These are phyloP conservation scores for Aspergillus sclerotiicarbonarius DNA, from an alignment of 495 filamentous ascomycete species.

Conservation along the genomic window DNA sequence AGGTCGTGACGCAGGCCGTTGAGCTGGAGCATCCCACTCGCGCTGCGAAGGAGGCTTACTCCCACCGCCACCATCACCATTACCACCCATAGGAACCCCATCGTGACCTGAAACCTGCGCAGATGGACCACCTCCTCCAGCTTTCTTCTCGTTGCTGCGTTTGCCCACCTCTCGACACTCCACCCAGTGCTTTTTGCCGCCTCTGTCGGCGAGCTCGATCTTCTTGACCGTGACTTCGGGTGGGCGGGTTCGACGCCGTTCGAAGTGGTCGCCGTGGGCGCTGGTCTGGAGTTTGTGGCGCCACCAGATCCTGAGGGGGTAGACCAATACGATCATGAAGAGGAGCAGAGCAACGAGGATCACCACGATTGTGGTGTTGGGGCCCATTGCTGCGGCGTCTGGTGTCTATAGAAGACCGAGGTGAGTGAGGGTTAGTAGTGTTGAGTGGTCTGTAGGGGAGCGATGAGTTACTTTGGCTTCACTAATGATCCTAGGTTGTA, in stretches of 20 bases:
- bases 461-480: too few species aligned
- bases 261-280: neutral
- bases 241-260: neutral
- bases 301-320: neutral
- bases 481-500: neutral
- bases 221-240: neutral
- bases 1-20: neutral
- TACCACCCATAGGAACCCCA: too few species aligned
- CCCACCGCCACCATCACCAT: too few species aligned
- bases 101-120: neutral
- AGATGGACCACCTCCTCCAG: neutral
- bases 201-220: neutral
- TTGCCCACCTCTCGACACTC: neutral
- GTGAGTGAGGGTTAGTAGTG: neutral
- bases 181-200: neutral
- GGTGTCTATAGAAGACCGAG: too few species aligned
- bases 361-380: neutral
- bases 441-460: neutral
- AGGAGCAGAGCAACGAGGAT: neutral
- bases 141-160: neutral
- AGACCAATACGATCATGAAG: neutral
- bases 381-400: neutral
- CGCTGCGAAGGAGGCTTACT: neutral
- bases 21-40: neutral
- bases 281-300: neutral